These are phyloP conservation scores for Sanghuangporus weigelae DNA, from an alignment of 1,284 basidiomycete species.

Conservation along the genomic window DNA sequence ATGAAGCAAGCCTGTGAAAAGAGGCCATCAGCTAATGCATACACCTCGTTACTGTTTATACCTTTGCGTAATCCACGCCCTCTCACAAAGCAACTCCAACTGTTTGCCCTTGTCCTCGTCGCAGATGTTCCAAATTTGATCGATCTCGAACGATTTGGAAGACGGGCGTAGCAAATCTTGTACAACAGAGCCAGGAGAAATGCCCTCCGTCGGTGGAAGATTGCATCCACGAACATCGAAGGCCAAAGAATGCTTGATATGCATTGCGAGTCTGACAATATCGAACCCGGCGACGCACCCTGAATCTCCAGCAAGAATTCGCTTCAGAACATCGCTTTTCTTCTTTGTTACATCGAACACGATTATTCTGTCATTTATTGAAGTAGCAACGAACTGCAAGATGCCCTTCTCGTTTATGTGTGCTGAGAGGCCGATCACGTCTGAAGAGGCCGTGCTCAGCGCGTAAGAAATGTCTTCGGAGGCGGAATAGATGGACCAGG, in stretches of 20 bases:
- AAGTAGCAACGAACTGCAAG: neutral
- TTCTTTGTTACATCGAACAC: neutral
- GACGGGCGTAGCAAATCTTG: constrained; percentile 11
- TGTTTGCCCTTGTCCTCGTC: constrained; percentile 17
- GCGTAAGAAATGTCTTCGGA: neutral
- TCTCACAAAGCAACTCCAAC: constrained; percentile 24
- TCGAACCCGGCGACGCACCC: constrained; percentile 29
- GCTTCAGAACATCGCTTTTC: neutral
- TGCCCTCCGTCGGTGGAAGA: constrained; percentile 24
- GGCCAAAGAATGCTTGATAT: constrained; percentile 24
- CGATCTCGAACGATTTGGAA: constrained; percentile 21
- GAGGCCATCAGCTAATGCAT: neutral
- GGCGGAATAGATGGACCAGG: neutral
- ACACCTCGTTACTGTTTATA: constrained; percentile 11
- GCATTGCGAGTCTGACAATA: constrained; percentile 27
- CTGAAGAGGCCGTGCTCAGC: neutral
- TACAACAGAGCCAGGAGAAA: constrained; percentile 27
- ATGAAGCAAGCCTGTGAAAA: neutral
- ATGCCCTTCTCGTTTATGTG: neutral
- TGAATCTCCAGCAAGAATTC: neutral
- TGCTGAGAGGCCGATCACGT: neutral
- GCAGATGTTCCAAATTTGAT: constrained; percentile 26
- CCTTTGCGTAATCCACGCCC: constrained; percentile 36
- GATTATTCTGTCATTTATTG: neutral
- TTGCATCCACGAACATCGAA: constrained; percentile 28